Evolutionary conservation across 1,284 basidiomycete genomes (phyloP).

Genomic region (Vanrija pseudolonga): DNA sequence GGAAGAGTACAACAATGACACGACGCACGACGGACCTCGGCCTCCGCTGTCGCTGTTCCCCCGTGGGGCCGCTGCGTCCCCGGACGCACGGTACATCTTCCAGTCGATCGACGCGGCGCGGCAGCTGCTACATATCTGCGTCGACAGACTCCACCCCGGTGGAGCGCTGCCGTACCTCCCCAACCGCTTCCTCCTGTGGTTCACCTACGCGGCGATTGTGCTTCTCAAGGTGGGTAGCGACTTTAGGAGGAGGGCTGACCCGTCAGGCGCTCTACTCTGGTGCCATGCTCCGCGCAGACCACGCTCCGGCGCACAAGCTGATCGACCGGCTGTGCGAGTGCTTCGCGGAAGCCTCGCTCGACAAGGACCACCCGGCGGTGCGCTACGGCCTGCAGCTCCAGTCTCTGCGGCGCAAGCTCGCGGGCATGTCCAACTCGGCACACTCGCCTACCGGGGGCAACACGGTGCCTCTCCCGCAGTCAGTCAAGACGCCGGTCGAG

Average conservation of each 20-base stretch:
- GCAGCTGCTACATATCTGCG: constrained; percentile 45
- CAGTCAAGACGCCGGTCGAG: background rate
- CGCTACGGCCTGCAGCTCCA: constrained; percentile 42
- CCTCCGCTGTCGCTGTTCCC: constrained; percentile 42
- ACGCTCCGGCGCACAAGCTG: constrained; percentile 31
- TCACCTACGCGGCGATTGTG: constrained; percentile 46
- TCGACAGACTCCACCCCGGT: constrained; percentile 43
- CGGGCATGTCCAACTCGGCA: constrained; percentile 26
- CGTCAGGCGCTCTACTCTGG: constrained; percentile 43
- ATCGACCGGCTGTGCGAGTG: constrained; percentile 42
- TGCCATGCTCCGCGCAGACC: constrained; percentile 47
- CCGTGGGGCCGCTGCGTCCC: constrained; percentile 41
- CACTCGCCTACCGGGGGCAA: constrained; percentile 32
- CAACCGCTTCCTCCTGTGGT: constrained; percentile 47
- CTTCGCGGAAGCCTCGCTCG: constrained; percentile 33
- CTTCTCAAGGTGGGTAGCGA: constrained; percentile 29
- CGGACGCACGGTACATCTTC: constrained; percentile 47
- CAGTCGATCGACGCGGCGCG: constrained; percentile 46
- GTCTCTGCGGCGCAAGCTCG: constrained; percentile 33
- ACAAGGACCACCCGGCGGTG: constrained; percentile 43
- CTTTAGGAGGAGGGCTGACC: constrained; percentile 5
- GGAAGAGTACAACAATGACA: constrained; percentile 26
- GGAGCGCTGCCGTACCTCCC: constrained; percentile 47
- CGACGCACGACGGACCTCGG: constrained; percentile 12
- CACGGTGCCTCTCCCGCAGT: constrained; percentile 24